Conservation (phyloP, 2,329 filamentous ascomycete genomes). For the Dothistroma pini region DNA sequence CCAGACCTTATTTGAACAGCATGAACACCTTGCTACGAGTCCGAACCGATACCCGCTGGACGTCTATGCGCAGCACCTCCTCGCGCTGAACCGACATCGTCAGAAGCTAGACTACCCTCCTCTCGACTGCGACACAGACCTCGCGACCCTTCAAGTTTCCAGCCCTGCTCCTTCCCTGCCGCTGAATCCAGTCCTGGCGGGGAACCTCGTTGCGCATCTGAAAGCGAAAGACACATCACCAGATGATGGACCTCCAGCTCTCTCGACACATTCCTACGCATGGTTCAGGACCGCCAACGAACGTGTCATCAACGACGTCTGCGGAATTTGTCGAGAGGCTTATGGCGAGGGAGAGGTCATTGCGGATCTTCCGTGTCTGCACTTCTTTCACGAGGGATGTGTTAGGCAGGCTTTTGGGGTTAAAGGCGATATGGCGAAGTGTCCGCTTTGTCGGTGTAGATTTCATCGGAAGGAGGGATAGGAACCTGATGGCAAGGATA, state of each 20-base stretch:
- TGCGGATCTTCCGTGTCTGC: conserved; percentile 6
- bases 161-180: background rate
- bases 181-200: background rate
- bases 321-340: conserved; percentile 5
- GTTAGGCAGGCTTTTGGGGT: background rate
- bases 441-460: conserved; percentile 6
- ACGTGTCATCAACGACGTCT: conserved; percentile 6
- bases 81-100: conserved; percentile 3
- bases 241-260: background rate
- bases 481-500: background rate
- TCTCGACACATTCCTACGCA: conserved; percentile 1
- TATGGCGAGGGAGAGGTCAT: conserved; percentile 6
- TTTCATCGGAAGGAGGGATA: no score
- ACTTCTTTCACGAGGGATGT: conserved; percentile 11
- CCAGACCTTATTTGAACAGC: conserved; percentile 1
- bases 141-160: background rate
- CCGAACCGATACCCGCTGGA: background rate
- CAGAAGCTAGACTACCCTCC: background rate
- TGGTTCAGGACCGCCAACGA: conserved; percentile 8
- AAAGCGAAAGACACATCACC: background rate
- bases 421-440: background rate
- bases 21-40: conserved; percentile 4
- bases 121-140: background rate
- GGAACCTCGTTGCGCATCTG: background rate
- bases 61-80: background rate